A percentile compares a stretch with the other conserved stretches of the same genome.
Conservation (phyloP, 2,329 filamentous ascomycete genomes). For the Passalora sequoiae region DNA sequence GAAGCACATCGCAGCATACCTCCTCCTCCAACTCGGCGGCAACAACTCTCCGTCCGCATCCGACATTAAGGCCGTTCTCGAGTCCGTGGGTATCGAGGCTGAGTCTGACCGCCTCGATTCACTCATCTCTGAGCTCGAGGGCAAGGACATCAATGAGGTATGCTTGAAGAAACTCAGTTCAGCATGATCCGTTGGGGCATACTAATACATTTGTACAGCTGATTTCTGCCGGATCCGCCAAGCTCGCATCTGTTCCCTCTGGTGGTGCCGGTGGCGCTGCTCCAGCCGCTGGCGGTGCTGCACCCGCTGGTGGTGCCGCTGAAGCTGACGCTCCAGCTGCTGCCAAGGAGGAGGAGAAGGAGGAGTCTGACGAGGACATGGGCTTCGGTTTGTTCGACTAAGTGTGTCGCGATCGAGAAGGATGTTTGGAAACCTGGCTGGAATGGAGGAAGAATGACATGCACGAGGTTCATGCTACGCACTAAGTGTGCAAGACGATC, state of each 20-base stretch:
- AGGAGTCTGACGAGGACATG: slow-evolving; percentile 74
- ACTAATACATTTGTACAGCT: no score
- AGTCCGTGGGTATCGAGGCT: slow-evolving; percentile 90
- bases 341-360: slow-evolving; percentile 71
- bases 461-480: slow-evolving; percentile 1
- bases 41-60: slow-evolving; percentile 79
- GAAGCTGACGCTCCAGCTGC: slow-evolving; percentile 51
- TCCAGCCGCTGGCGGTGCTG: slow-evolving; percentile 64
- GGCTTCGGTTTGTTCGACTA: slow-evolving; percentile 68
- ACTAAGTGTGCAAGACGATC: background rate
- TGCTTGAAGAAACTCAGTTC: no score
- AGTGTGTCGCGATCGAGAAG: slow-evolving; percentile 25
- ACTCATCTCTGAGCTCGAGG: slow-evolving; percentile 85
- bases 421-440: slow-evolving; percentile 3
- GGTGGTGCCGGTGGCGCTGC: slow-evolving; percentile 74
- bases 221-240: slow-evolving; percentile 80
- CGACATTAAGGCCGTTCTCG: slow-evolving; percentile 85
- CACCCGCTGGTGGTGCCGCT: slow-evolving; percentile 63
- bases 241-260: slow-evolving; percentile 96
- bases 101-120: slow-evolving; percentile 79
- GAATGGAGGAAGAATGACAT: background rate
- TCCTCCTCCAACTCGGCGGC: slow-evolving; percentile 90
- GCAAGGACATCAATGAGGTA: slow-evolving; percentile 91
- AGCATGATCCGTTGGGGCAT: no score
- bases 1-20: slow-evolving; percentile 99